Base-by-base conservation (phyloP, 345 rosid species). In the Euphorbia pulcherrima region DNA sequence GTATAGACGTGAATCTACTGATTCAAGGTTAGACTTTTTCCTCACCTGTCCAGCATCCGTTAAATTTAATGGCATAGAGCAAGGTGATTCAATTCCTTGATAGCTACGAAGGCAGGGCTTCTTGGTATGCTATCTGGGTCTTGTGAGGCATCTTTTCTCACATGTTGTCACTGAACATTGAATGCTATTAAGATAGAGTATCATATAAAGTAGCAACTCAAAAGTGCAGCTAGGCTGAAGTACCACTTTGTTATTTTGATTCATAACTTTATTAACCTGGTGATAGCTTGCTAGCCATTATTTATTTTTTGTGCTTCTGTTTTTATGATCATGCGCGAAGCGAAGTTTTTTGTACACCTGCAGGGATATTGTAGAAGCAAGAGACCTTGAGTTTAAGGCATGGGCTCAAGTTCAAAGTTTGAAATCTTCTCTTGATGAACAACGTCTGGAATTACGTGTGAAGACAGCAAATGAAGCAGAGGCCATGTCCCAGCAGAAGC, bases 391-490 rank as follows among this genome's bases (percentile, higher is more conserved):
- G 69, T 86, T 84, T 77, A 82, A 76, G 77, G 92, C 92, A 65
- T 87, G 90, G 96, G 92, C 97, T 75, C 81, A 73, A 65, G 90
- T 95, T 69, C 85, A 87, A 74, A 87, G 86, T 69, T 77, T 95
- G 73, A 85, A 88, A 74, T 83, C 85, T 61, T 83, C 86, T 57
- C 89, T 95, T 76, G 97, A 95, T 82, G 99, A 95, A 81, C 93
- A 85, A 73, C 81, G 72, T 68, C 77, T 95, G 68, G 99, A 95
- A 80, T 75, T 83, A 67, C 90, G 92, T 10, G 99, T 95, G 47
- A 95, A 95, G 86, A 84, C 82, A 30, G 97, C 99, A 68, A 95
- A 87, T 78, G 97, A 92, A 85, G 97, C 97, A 60, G 99, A 95
- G 78, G 97, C 99, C 47, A 69, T 80, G 61, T 89, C 99, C 65